Evolutionary conservation across 192 early-diverging fungal species (phyloP), one percentile per base, ranked within the genome.

Genomic region (Umbelopsis vinacea): DNA sequence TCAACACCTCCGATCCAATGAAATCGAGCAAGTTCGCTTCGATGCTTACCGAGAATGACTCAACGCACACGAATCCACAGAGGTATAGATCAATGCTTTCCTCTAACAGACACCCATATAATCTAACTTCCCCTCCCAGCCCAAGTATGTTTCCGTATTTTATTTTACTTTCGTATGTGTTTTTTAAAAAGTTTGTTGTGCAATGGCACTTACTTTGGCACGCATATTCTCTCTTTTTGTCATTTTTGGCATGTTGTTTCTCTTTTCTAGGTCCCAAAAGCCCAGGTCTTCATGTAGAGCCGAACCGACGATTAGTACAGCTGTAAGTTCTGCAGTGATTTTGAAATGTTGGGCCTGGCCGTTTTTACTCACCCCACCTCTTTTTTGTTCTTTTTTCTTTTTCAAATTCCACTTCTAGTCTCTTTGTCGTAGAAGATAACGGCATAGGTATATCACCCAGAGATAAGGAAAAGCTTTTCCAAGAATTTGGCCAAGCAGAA

Each of bases 401-500:
- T n/a, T n/a, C n/a, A n/a, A n/a, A n/a, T n/a, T n/a, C n/a, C n/a
- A n/a, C n/a, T n/a, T n/a, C 40, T 43, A 70, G 69, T 26, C 69
- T 75, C 53, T 80, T 83, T 53, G 46, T 67, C 21, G 72, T 82
- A n/a, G 72, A 76, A 70, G 81, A 81, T 37, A 80, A 75, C n/a
- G 87, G 87, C 17, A 88, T 84, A 67, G 83, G 83, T 22, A 84
- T 84, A 38, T 67, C 85, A n/a, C 76, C 69, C 19, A 37, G 35
- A 54, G 86, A 79, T 38, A 24, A 79, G 52, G 79, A 81, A 50
- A 55, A 75, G 35, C 74, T 85, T 29, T 89, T 89, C 60, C 81
- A 77, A 15, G 81, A 83, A 4, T 89, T 89, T 68, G 85, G 83
- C 7, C 88, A 89, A 70, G 88, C 81, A 3, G 87, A 88, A 37